Evolutionary conservation across 73 alveolate genomes (phyloP).

Genomic region (Paramecium primaurelia): DNA sequence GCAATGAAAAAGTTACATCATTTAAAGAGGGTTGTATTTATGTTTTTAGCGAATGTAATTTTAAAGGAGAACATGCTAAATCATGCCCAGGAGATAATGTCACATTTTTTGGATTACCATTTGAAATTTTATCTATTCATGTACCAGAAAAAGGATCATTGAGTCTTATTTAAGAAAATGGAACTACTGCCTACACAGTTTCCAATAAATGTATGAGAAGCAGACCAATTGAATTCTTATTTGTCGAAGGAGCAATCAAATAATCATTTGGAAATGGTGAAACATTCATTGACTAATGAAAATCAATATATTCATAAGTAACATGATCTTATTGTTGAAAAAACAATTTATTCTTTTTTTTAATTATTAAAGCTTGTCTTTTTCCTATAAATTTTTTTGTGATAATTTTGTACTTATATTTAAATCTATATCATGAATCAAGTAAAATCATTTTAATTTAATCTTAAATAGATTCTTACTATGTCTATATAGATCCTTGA

Average conservation of each 20-base stretch:
- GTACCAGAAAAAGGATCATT: slow-evolving; percentile 1
- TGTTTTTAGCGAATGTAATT: slow-evolving; percentile 14
- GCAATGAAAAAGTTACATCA: not conserved
- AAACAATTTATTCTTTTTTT: not conserved
- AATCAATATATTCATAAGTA: not conserved
- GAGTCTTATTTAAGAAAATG: not conserved
- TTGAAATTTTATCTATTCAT: not conserved
- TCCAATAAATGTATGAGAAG: not conserved
- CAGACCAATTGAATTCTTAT: not conserved
- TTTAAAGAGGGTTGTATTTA: slow-evolving; percentile 15
- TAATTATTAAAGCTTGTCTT: not conserved
- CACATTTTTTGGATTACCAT: not conserved
- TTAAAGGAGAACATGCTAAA: not conserved
- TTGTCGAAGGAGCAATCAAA: not conserved
- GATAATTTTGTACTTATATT: not conserved
- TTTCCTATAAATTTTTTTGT: not conserved
- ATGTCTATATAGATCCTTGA: too few relatives aligned
- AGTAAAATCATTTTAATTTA: too few relatives aligned
- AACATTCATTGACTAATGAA: not conserved
- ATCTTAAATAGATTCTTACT: not conserved
- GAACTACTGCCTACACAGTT: not conserved
- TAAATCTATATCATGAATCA: too few relatives aligned
- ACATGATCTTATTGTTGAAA: not conserved
- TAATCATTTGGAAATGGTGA: not conserved
- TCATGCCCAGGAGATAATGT: not conserved